These are phyloP conservation scores for Fusarium temperatum DNA, from an alignment of 2,329 filamentous ascomycete species.

Conservation along the genomic window DNA sequence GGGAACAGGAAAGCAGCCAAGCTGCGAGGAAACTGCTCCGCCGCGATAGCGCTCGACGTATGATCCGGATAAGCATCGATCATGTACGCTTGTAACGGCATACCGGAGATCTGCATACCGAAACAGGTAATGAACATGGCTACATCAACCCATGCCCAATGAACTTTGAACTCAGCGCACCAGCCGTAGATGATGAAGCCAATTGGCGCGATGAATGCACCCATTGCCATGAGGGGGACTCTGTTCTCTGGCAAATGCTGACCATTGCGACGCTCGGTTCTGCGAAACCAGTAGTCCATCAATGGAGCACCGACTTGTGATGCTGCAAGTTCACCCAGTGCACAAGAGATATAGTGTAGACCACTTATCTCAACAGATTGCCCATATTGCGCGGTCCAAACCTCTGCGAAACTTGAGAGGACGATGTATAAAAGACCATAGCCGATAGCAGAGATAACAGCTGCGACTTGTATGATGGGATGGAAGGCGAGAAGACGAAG, in stretches of 20 bases:
- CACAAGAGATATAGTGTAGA: conserved; percentile 71
- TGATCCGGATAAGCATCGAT: conserved; percentile 58
- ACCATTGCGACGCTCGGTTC: conserved; percentile 28
- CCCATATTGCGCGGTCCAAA: conserved; percentile 66
- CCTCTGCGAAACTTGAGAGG: conserved; percentile 66
- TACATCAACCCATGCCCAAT: conserved; percentile 52
- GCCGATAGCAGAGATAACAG: conserved; percentile 64
- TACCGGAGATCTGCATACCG: conserved; percentile 45
- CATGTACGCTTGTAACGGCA: conserved; percentile 51
- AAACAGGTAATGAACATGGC: conserved; percentile 48
- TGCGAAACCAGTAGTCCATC: conserved; percentile 52
- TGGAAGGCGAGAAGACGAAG: conserved; percentile 66
- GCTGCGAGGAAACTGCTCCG: conserved; percentile 55
- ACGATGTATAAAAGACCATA: conserved; percentile 73
- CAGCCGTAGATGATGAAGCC: conserved; percentile 57
- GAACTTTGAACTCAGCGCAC: conserved; percentile 48
- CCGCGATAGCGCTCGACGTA: conserved; percentile 57
- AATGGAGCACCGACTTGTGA: conserved; percentile 56
- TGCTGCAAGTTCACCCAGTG: conserved; percentile 68
- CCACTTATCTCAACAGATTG: conserved; percentile 67
- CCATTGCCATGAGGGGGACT: conserved; percentile 43
- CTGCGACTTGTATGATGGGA: conserved; percentile 66
- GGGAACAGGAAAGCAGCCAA: conserved; percentile 60
- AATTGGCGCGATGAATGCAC: conserved; percentile 53
- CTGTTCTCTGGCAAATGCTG: conserved; percentile 37